phyloP scores from a whole-genome alignment of 108 stramenopile genomes.

The Skeletonema tropicum region DNA sequence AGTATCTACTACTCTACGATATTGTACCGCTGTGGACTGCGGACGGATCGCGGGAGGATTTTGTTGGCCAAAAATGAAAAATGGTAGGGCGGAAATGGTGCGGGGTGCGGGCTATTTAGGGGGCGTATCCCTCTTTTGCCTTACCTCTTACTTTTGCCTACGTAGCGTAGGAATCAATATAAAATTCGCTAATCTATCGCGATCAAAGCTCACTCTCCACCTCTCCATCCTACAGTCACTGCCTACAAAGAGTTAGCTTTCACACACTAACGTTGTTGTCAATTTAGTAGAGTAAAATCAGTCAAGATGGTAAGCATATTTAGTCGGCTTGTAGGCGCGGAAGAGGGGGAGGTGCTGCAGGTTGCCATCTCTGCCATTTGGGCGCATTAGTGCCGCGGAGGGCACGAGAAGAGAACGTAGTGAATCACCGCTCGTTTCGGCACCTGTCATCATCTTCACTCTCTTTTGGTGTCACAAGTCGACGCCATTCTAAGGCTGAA shows the following conservation, averaged over 20 bases:
- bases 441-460: background rate
- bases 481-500: conserved; percentile 10
- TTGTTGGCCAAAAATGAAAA: too few species aligned
- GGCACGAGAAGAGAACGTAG: background rate
- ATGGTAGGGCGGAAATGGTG: too few species aligned
- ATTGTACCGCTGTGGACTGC: too few species aligned
- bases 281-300: conserved; percentile 8
- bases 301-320: conserved; percentile 45
- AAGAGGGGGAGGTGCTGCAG: background rate
- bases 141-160: background rate
- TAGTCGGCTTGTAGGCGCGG: conserved; percentile 4
- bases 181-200: background rate
- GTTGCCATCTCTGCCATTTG: background rate
- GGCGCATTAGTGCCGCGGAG: background rate
- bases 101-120: background rate
- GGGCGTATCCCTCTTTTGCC: background rate
- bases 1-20: too few species aligned
- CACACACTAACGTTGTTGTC: conserved; percentile 1
- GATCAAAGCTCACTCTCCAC: background rate
- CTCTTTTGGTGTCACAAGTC: background rate
- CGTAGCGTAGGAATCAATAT: background rate
- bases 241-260: background rate
- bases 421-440: background rate
- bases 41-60: too few species aligned
- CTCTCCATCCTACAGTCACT: too few species aligned